A percentile compares a stretch with the other conserved stretches of the same genome.
phyloP scores from a whole-genome alignment of 306 rosid species.

The Vigna unguiculata region DNA sequence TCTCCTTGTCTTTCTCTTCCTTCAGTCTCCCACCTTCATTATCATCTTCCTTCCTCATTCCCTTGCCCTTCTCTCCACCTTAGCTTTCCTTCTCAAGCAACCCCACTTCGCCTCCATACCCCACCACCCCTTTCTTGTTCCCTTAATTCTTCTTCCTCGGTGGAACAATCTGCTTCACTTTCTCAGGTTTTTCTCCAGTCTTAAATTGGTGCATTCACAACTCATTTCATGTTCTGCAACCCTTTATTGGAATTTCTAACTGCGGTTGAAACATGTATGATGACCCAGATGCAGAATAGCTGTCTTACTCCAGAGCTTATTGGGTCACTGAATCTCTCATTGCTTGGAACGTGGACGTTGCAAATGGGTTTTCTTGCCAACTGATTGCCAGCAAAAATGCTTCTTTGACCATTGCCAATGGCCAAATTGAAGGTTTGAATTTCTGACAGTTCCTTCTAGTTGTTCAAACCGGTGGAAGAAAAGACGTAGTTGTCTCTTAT shows the following conservation, averaged over 20 bases:
- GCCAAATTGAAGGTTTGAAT: slow-evolving; percentile 63
- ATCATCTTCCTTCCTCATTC: slow-evolving; percentile 43
- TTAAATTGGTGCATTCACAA: background rate
- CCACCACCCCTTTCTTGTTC: slow-evolving; percentile 52
- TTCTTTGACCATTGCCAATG: slow-evolving; percentile 56
- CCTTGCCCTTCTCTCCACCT: slow-evolving; percentile 41
- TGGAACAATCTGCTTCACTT: slow-evolving; percentile 49
- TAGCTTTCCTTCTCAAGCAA: slow-evolving; percentile 37
- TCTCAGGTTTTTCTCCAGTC: slow-evolving; percentile 63
- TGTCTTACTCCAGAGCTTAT: slow-evolving; percentile 75
- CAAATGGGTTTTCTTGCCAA: slow-evolving; percentile 58
- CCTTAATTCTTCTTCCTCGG: slow-evolving; percentile 47
- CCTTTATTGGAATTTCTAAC: slow-evolving; percentile 18
- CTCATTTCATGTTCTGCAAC: background rate
- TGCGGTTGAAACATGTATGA: slow-evolving; percentile 14
- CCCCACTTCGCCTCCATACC: slow-evolving; percentile 35
- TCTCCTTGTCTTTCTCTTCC: slow-evolving; percentile 13
- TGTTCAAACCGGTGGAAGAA: slow-evolving; percentile 2
- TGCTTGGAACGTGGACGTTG: slow-evolving; percentile 84
- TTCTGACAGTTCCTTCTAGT: slow-evolving; percentile 15
- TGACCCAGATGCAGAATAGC: slow-evolving; percentile 57
- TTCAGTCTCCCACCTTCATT: slow-evolving; percentile 35
- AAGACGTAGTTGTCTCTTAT: slow-evolving; percentile 9
- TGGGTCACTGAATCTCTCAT: slow-evolving; percentile 75
- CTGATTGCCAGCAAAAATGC: slow-evolving; percentile 72